Base-by-base conservation (phyloP, 495 filamentous ascomycete species). In the Collariella sp. region DNA sequence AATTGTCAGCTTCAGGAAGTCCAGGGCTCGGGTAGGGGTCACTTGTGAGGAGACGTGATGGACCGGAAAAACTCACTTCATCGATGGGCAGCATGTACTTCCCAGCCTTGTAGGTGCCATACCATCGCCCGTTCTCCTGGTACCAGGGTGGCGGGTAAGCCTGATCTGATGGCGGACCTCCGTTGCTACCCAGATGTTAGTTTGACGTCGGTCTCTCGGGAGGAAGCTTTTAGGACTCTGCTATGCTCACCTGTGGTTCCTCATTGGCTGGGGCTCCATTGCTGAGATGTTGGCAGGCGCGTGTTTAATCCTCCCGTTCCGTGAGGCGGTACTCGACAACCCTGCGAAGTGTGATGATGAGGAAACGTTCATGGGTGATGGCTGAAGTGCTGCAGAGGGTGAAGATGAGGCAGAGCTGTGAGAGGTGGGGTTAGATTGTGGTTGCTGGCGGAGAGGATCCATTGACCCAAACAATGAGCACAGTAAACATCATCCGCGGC, bases 41-140 rank as follows among this genome's bases (percentile, higher is more conserved):
- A 57, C 29, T 16, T 38, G 6, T 7, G 45, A 12, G 22, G 33
- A 19, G 13, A 26, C 9, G 5, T 11, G 39, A 42, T 31, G 26
- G 9, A 31, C n/a, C n/a, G 47, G 22, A 20, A 1, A 40, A 31
- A 36, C 38, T 55, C 62, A 82, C 81, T 71, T 84, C 81, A 55
- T 84, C 81, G 54, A 78, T 77, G 19, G 81, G 81, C 46, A 80
- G 81, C 73, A 83, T 75, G 64, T 83, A 84, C 29, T 76, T 71
- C 39, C 80, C 81, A 54, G 69, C 75, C 46, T 73, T 68, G 62
- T 72, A 83, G 7, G 70, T 77, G 56, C 80, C 77, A 56, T 80
- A 83, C 40, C 66, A 67, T 52, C 80, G 72, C 6, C 79, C 79
- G 65, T 82, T 80, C 63, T 83, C 80, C 26, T 61, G 62, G 53